A percentile compares a stretch with the other conserved stretches of the same genome.
Conservation (phyloP, 2,329 filamentous ascomycete genomes). For the Hymenotorrendiella dingleyae region DNA sequence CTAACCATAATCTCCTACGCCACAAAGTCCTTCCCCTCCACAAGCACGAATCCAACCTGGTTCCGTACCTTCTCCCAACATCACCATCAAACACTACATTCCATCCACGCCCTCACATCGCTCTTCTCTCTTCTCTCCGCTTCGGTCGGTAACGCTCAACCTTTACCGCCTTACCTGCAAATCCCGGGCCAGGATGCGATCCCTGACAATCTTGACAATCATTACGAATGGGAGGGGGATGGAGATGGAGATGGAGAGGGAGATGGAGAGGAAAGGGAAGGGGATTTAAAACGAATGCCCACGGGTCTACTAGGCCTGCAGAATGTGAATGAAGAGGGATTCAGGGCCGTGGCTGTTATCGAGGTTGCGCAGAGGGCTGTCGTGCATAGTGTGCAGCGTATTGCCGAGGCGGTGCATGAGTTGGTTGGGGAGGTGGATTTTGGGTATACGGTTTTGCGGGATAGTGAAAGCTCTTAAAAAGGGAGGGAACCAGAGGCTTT, state of each 20-base stretch:
- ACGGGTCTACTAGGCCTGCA: slow-evolving; percentile 48
- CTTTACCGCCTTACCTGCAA: slow-evolving; percentile 62
- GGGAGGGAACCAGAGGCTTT: no score
- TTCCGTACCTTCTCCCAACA: slow-evolving; percentile 30
- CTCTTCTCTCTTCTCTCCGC: slow-evolving; percentile 63
- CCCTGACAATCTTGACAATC: neutral
- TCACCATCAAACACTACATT: slow-evolving; percentile 50
- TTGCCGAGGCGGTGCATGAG: slow-evolving; percentile 50
- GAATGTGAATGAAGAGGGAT: slow-evolving; percentile 64
- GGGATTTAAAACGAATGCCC: no score
- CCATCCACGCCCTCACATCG: slow-evolving; percentile 57
- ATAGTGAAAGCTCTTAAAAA: no score
- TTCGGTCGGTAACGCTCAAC: slow-evolving; percentile 56
- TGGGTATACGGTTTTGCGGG: slow-evolving; percentile 1
- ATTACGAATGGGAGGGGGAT: neutral
- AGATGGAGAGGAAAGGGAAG: no score
- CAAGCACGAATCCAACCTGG: slow-evolving; percentile 42
- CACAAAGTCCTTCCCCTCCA: slow-evolving; percentile 40
- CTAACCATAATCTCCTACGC: slow-evolving; percentile 59
- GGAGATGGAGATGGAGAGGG: neutral
- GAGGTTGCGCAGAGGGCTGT: slow-evolving; percentile 43
- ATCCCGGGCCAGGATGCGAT: slow-evolving; percentile 40
- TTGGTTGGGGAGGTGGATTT: slow-evolving; percentile 70
- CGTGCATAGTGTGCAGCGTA: slow-evolving; percentile 1
- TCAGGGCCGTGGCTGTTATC: slow-evolving; percentile 66